Evolutionary conservation across 2,329 filamentous ascomycete species (phyloP).

Genomic region (Fusarium pseudonygamai): DNA sequence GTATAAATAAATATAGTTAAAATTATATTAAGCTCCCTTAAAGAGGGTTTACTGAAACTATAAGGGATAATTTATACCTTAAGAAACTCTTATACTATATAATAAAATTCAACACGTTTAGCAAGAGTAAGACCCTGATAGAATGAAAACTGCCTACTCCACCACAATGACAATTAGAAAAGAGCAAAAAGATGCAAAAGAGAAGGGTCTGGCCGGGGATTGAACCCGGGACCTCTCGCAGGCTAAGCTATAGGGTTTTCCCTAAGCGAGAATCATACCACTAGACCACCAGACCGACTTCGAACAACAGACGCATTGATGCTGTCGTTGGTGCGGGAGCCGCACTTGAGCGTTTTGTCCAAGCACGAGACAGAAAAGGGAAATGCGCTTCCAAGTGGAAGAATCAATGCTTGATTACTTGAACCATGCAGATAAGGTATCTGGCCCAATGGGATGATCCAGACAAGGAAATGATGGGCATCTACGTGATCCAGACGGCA

Average conservation of each 20-base stretch:
- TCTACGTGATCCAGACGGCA: neutral
- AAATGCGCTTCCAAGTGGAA: no score
- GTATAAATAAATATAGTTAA: no score
- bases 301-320: neutral
- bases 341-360: neutral
- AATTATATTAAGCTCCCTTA: no score
- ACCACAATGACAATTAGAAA: neutral
- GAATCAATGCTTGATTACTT: no score
- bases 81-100: no score
- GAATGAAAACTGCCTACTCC: neutral
- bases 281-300: slow-evolving; percentile 65
- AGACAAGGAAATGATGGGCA: neutral
- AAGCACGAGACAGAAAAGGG: rapidly evolving
- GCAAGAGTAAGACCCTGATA: neutral
- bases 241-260: slow-evolving; percentile 52
- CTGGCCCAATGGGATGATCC: neutral
- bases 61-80: no score
- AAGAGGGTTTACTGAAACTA: no score
- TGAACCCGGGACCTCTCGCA: slow-evolving; percentile 60
- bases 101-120: no score
- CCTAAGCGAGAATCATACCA: slow-evolving; percentile 79
- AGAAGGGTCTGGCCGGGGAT: slow-evolving; percentile 55
- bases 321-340: neutral
- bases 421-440: neutral
- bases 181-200: slow-evolving; percentile 32